phyloP scores from a whole-genome alignment of 1,284 basidiomycete species.

The Cryptococcus sp. region DNA sequence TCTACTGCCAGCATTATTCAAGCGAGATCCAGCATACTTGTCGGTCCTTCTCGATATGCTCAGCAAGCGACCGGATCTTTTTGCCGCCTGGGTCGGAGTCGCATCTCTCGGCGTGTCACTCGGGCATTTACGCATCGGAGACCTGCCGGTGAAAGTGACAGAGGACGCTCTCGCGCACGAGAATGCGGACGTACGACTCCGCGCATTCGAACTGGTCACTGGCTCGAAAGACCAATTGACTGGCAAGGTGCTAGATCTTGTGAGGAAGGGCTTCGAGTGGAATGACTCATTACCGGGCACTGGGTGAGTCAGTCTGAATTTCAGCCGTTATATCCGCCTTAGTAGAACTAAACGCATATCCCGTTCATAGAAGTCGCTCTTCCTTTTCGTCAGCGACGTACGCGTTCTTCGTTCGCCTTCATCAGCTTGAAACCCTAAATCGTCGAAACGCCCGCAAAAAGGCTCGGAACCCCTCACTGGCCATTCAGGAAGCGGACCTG shows the following conservation, averaged over 20 bases:
- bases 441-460: constrained; percentile 18
- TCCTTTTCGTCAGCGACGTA: constrained; percentile 41
- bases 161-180: constrained; percentile 35
- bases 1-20: constrained; percentile 37
- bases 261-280: constrained; percentile 30
- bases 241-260: constrained; percentile 21
- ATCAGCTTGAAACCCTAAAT: constrained; percentile 23
- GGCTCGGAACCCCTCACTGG: constrained; percentile 2
- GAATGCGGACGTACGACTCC: constrained; percentile 33
- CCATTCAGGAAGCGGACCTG: constrained; percentile 1
- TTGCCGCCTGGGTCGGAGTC: constrained; percentile 41
- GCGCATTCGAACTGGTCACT: constrained; percentile 39
- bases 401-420: constrained; percentile 34
- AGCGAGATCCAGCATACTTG: constrained; percentile 15
- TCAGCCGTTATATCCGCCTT: neutral
- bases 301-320: constrained; percentile 26
- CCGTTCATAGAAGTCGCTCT: constrained; percentile 28
- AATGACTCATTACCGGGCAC: constrained; percentile 34
- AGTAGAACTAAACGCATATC: neutral
- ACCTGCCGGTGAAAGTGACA: constrained; percentile 26
- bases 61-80: constrained; percentile 6
- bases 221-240: constrained; percentile 33
- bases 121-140: constrained; percentile 22
- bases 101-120: constrained; percentile 40
- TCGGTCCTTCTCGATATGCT: constrained; percentile 25